These are phyloP conservation scores for Elsinoe necatrix DNA, from an alignment of 2,329 filamentous ascomycete species.

Conservation along the genomic window DNA sequence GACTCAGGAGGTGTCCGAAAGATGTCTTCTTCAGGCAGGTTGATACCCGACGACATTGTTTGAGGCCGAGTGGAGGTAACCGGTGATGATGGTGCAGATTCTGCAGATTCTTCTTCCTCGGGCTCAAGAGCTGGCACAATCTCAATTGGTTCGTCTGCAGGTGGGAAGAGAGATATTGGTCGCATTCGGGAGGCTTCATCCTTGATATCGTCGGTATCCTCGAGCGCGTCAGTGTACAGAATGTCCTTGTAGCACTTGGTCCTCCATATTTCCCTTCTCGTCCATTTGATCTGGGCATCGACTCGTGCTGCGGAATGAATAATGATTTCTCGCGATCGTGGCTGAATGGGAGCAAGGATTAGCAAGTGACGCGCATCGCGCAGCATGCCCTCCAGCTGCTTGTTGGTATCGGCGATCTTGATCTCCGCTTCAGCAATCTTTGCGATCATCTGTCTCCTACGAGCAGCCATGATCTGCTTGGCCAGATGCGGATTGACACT, in stretches of 20 bases:
- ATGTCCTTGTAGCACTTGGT: slow-evolving; percentile 87
- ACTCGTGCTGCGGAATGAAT: slow-evolving; percentile 76
- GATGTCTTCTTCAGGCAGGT: slow-evolving; percentile 27
- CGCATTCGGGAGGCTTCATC: slow-evolving; percentile 14
- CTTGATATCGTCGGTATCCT: slow-evolving; percentile 46
- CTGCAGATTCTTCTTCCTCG: not conserved
- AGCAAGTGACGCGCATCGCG: slow-evolving; percentile 85
- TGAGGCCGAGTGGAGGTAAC: not conserved
- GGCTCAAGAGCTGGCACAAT: not conserved
- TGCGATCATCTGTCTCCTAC: slow-evolving; percentile 71
- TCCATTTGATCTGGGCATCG: slow-evolving; percentile 85
- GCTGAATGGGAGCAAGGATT: slow-evolving; percentile 79
- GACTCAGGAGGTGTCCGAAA: slow-evolving; percentile 41
- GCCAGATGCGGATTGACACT: slow-evolving; percentile 57
- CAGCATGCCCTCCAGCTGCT: slow-evolving; percentile 71
- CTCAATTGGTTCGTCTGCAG: slow-evolving; percentile 11
- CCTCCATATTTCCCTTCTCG: slow-evolving; percentile 87
- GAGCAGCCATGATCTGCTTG: slow-evolving; percentile 73
- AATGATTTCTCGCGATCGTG: slow-evolving; percentile 79
- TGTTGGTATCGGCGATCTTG: slow-evolving; percentile 63
- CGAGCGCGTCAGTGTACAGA: slow-evolving; percentile 72
- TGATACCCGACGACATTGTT: slow-evolving; percentile 3
- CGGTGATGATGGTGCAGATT: slow-evolving; percentile 1
- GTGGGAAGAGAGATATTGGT: slow-evolving; percentile 16
- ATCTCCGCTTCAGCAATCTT: slow-evolving; percentile 79